phyloP scores from a whole-genome alignment of 2,329 filamentous ascomycete species.

The Zymoseptoria tritici region DNA sequence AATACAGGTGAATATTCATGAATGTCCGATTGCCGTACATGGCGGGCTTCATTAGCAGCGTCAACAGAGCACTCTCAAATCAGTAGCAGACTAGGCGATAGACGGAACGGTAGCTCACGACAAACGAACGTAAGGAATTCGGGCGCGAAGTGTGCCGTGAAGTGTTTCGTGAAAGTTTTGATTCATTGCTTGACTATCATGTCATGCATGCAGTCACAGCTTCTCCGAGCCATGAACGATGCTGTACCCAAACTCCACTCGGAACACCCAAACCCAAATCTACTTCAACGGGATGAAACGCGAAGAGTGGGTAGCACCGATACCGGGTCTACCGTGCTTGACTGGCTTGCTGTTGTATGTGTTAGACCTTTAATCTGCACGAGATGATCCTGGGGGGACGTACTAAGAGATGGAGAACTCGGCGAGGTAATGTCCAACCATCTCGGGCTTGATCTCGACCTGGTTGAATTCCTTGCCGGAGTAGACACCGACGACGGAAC shows the following conservation, averaged over 20 bases:
- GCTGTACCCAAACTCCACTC: constrained; percentile 5
- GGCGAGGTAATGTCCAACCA: constrained; percentile 98
- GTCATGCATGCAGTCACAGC: constrained; percentile 1
- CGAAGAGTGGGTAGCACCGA: constrained; percentile 99
- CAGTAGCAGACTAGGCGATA: no score
- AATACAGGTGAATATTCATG: no score
- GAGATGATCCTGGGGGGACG: constrained; percentile 36
- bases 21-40: no score
- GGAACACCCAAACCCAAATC: constrained; percentile 5
- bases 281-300: constrained; percentile 99
- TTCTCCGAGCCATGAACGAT: constrained; percentile 1
- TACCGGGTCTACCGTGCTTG: constrained; percentile 99
- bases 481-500: constrained; percentile 97
- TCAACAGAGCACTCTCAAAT: no score
- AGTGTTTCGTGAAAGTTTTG: background rate
- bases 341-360: constrained; percentile 73
- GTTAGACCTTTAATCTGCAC: constrained; percentile 41
- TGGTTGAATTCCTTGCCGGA: constrained; percentile 99
- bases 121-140: no score
- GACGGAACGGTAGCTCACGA: no score
- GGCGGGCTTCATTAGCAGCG: no score
- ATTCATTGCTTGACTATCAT: constrained; percentile 10
- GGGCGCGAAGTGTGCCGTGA: no score
- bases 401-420: constrained; percentile 99
- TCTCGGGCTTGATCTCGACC: constrained; percentile 99